Evolutionary conservation across 164 flowering plant genomes (phyloP).

Genomic region (Paratinospora sagittata): DNA sequence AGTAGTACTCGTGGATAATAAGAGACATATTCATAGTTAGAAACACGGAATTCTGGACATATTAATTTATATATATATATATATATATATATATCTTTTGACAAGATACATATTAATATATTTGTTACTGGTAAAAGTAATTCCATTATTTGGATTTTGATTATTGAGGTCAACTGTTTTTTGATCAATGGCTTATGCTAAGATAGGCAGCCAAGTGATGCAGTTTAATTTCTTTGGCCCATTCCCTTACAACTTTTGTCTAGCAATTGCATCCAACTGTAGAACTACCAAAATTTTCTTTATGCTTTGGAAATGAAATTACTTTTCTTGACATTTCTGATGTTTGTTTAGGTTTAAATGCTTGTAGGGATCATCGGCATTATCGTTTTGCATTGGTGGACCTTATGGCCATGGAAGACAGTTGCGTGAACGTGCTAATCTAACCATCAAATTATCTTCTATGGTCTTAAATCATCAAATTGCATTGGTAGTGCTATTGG

Average conservation of each 20-base stretch:
- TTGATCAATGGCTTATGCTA: not conserved
- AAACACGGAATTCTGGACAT: too few species aligned
- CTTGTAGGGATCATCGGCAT: slow-evolving; percentile 61
- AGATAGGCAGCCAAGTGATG: not conserved
- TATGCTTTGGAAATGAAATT: not conserved
- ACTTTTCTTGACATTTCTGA: not conserved
- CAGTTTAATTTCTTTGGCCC: not conserved
- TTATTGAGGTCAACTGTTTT: not conserved
- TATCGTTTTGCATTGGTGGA: slow-evolving; percentile 86
- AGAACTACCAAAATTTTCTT: not conserved
- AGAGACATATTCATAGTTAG: too few species aligned
- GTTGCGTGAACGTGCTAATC: slow-evolving; percentile 61
- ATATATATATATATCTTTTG: too few species aligned
- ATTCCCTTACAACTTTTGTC: not conserved
- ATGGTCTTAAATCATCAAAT: slow-evolving; percentile 84
- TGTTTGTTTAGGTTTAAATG: not conserved
- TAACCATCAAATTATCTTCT: slow-evolving; percentile 63
- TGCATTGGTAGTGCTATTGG: slow-evolving; percentile 69
- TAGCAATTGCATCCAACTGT: not conserved
- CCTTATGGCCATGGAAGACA: slow-evolving; percentile 83
- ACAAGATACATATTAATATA: not conserved
- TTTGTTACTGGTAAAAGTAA: not conserved
- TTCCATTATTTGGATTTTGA: not conserved
- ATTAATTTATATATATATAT: too few species aligned
- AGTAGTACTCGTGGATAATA: too few species aligned